Conservation (phyloP, 179 eudicot genomes). For the Nepenthes alata region DNA sequence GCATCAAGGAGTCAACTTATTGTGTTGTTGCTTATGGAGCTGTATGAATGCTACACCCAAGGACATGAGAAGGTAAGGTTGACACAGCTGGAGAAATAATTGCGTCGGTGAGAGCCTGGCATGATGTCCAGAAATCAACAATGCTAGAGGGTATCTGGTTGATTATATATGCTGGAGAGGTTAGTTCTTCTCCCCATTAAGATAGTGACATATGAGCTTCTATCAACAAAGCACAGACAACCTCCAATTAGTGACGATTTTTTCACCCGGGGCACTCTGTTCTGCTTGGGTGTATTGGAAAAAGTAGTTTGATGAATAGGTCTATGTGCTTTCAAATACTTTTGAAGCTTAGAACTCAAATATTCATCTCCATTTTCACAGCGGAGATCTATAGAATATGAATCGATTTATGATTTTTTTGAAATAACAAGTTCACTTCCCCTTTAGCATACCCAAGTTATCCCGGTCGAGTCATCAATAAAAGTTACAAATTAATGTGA, state of each 20-base stretch:
- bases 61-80: background rate
- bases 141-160: conserved; percentile 14
- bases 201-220: conserved; percentile 5
- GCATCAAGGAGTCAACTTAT: background rate
- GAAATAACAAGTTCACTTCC: conserved; percentile 11
- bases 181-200: conserved; percentile 16
- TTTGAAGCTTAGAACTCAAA: background rate
- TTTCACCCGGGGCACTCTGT: conserved; percentile 6
- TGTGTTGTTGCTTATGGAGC: background rate
- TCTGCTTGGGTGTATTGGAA: conserved; percentile 13
- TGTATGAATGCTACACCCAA: conserved; percentile 9
- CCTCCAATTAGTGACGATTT: conserved; percentile 9
- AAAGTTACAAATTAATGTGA: conserved; percentile 16
- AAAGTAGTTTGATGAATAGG: conserved; percentile 17
- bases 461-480: conserved; percentile 14
- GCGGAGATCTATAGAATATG: conserved; percentile 8
- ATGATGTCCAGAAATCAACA: conserved; percentile 11
- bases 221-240: conserved; percentile 13
- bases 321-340: conserved; percentile 2
- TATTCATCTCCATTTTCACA: conserved; percentile 15
- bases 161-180: conserved; percentile 6
- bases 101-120: background rate
- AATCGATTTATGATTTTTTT: conserved; percentile 11
- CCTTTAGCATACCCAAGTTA: conserved; percentile 16
- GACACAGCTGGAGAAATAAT: conserved; percentile 3